These are phyloP conservation scores for Debaryomycetaceae sp. DNA, from an alignment of 1,139 yeast species.

Conservation along the genomic window DNA sequence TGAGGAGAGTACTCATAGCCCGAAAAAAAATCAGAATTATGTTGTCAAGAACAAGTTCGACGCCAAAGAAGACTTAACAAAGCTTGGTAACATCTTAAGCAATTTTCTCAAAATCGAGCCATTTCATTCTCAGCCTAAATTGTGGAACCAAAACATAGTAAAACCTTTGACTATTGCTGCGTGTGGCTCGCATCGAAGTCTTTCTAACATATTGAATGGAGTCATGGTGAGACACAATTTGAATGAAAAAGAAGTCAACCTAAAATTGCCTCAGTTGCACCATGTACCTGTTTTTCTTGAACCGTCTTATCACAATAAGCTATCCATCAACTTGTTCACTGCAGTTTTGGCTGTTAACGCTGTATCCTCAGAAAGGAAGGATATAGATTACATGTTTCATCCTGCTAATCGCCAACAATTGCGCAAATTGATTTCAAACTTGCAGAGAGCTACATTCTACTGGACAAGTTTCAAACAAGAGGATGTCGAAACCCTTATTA, in stretches of 20 bases:
- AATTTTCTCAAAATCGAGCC: conserved; percentile 61
- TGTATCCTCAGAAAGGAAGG: conserved; percentile 65
- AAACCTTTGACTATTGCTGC: conserved; percentile 41
- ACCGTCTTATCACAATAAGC: conserved; percentile 59
- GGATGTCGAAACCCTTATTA: conserved; percentile 50
- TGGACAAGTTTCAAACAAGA: conserved; percentile 69
- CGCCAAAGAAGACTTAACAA: conserved; percentile 47
- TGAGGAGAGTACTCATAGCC: conserved; percentile 17
- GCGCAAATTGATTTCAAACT: conserved; percentile 53
- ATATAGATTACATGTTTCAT: conserved; percentile 69
- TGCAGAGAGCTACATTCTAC: conserved; percentile 65
- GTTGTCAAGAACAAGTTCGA: conserved; percentile 32
- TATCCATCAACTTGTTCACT: conserved; percentile 59
- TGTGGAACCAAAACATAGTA: conserved; percentile 47
- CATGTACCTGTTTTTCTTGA: conserved; percentile 54
- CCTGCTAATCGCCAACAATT: conserved; percentile 52
- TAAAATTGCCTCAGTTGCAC: conserved; percentile 55
- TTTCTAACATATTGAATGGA: conserved; percentile 40
- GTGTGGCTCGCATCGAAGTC: conserved; percentile 38
- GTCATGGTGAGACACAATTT: conserved; percentile 55
- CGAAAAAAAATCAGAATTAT: conserved; percentile 34
- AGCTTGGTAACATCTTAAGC: conserved; percentile 50
- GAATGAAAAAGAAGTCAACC: conserved; percentile 50
- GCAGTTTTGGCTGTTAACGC: conserved; percentile 72
- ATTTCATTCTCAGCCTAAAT: conserved; percentile 42